Conservation (phyloP, 2,329 filamentous ascomycete species). For the Epichloe hybrida region DNA sequence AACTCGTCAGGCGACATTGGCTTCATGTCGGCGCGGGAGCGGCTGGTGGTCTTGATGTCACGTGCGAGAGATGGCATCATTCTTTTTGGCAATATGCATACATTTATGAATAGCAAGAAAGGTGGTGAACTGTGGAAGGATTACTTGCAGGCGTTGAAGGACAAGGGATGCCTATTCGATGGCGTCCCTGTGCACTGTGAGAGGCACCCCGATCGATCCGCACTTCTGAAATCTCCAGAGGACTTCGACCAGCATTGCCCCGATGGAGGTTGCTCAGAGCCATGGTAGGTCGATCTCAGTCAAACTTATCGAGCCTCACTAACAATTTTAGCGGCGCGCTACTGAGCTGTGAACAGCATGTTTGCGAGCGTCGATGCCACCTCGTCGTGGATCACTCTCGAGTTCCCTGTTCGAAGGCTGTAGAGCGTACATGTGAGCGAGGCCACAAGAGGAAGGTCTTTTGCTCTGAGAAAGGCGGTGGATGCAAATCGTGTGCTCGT, state of each 20-base stretch:
- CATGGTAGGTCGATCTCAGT: too few species aligned
- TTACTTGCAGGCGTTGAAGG: constrained; percentile 25
- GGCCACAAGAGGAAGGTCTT: constrained; percentile 34
- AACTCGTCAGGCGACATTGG: constrained; percentile 53
- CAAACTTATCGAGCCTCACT: too few species aligned
- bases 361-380: constrained; percentile 50
- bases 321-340: constrained; percentile 30
- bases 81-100: constrained; percentile 56
- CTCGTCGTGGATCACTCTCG: constrained; percentile 43
- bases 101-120: constrained; percentile 34
- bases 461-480: constrained; percentile 28
- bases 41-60: constrained; percentile 58
- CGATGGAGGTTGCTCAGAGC: constrained; percentile 53
- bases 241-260: constrained; percentile 52
- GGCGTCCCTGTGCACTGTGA: constrained; percentile 49
- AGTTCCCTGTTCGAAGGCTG: constrained; percentile 21
- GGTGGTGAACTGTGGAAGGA: constrained; percentile 15
- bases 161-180: constrained; percentile 38
- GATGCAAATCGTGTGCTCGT: constrained; percentile 37
- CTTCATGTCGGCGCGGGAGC: constrained; percentile 52
- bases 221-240: constrained; percentile 31
- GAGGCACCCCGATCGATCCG: constrained; percentile 37
- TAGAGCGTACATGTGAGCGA: constrained; percentile 30
- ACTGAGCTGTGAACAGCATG: constrained; percentile 45
- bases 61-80: constrained; percentile 48